Conservation (phyloP, 139 green algal genomes). For the Edaphochlamys debaryana region DNA sequence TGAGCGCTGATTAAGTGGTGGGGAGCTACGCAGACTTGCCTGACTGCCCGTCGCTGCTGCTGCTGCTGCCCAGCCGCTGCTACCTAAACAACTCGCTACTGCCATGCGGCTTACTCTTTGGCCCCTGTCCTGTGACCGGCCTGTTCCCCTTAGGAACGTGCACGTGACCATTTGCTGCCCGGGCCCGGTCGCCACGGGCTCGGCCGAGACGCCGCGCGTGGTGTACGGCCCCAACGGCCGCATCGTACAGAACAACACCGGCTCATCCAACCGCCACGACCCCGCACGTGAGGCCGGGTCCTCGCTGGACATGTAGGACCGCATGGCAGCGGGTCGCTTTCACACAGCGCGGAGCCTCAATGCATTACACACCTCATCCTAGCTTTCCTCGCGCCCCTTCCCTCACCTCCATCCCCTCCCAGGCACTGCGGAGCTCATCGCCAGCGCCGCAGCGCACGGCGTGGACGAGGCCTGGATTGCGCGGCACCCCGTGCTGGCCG, state of each 20-base stretch:
- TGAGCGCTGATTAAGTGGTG: constrained; percentile 26
- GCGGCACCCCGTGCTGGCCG: constrained; percentile 78
- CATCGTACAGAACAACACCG: constrained; percentile 41
- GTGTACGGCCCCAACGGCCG: constrained; percentile 67
- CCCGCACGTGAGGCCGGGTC: constrained; percentile 42
- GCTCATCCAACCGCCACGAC: constrained; percentile 12
- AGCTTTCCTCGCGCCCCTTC: too few relatives aligned
- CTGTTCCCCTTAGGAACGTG: constrained; percentile 67
- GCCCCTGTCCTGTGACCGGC: too few relatives aligned
- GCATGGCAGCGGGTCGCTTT: too few relatives aligned
- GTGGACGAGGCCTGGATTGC: constrained; percentile 86
- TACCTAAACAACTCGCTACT: neutral
- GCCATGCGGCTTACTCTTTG: too few relatives aligned
- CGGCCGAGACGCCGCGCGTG: constrained; percentile 42
- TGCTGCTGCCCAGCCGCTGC: neutral
- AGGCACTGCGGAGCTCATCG: constrained; percentile 76
- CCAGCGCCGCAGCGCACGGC: constrained; percentile 68
- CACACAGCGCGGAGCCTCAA: too few relatives aligned
- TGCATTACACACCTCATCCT: too few relatives aligned
- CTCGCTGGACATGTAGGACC: too few relatives aligned
- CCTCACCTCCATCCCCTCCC: too few relatives aligned
- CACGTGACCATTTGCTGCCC: constrained; percentile 83
- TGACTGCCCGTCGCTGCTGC: neutral
- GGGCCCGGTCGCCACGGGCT: constrained; percentile 67
- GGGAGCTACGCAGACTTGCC: too few relatives aligned